A percentile compares a stretch with the other conserved stretches of the same genome.
phyloP scores from a whole-genome alignment of 345 rosid species.

The Jatropha curcas region DNA sequence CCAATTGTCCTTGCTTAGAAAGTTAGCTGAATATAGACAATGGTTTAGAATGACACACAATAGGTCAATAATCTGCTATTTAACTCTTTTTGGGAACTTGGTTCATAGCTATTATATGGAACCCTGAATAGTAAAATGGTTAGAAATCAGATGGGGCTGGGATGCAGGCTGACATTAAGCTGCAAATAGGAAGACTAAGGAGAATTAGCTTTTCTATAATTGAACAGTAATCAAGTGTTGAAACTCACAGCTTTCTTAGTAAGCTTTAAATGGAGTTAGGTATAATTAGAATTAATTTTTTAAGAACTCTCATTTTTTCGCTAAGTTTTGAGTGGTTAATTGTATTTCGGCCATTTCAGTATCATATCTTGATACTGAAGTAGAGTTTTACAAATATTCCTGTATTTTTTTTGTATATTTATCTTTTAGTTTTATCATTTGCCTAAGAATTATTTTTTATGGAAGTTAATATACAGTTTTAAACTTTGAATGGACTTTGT shows the following conservation, averaged over 20 bases:
- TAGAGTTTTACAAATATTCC: neutral
- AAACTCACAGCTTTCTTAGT: neutral
- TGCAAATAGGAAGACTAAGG: neutral
- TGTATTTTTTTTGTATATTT: neutral
- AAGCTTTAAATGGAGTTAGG: neutral
- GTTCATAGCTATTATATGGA: neutral
- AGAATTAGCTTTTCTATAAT: neutral
- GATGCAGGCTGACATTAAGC: neutral
- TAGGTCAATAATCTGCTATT: neutral
- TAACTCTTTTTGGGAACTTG: slow-evolving; percentile 10
- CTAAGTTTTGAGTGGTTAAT: neutral
- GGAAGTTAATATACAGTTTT: neutral
- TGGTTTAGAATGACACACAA: neutral
- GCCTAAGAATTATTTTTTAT: neutral
- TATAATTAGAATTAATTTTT: neutral
- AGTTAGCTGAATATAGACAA: slow-evolving; percentile 12
- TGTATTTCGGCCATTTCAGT: neutral
- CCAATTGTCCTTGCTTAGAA: slow-evolving; percentile 18
- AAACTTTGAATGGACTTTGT: neutral
- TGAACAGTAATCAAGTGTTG: neutral
- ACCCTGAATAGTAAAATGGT: neutral
- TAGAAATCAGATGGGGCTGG: slow-evolving; percentile 1
- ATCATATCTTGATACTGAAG: neutral
- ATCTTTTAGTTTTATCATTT: neutral
- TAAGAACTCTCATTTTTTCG: neutral